Conservation (phyloP, 2,329 filamentous ascomycete genomes). For the Westerdykella sp. region DNA sequence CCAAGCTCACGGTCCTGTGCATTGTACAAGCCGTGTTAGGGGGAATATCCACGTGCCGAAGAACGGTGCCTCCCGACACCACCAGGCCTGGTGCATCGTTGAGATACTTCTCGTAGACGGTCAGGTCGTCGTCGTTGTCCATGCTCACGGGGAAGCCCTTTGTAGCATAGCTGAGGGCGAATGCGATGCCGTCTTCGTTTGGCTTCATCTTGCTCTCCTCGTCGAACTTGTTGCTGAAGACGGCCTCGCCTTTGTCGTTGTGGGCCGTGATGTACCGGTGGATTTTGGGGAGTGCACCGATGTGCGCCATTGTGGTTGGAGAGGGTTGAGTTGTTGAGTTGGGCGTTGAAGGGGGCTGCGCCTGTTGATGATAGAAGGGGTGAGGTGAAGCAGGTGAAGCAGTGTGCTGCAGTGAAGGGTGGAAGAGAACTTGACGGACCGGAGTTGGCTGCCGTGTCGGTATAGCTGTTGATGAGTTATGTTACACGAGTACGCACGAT, state of each 20-base stretch:
- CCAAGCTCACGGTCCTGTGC: conserved; percentile 38
- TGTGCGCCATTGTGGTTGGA: conserved; percentile 23
- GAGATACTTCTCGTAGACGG: conserved; percentile 42
- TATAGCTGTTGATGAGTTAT: too few species aligned
- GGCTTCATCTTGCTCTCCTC: conserved; percentile 33
- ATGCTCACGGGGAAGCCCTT: conserved; percentile 45
- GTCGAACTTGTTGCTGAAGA: conserved; percentile 32
- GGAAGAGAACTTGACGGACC: too few species aligned
- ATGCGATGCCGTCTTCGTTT: conserved; percentile 43
- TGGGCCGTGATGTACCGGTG: conserved; percentile 36
- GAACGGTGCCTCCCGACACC: conserved; percentile 44
- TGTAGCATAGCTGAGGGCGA: conserved; percentile 47
- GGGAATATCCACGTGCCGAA: conserved; percentile 38
- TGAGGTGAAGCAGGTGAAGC: too few species aligned
- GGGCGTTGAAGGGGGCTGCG: too few species aligned
- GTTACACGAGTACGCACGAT: too few species aligned
- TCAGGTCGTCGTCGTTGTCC: conserved; percentile 42
- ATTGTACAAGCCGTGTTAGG: conserved; percentile 33
- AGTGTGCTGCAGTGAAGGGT: too few species aligned
- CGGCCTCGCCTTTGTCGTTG: conserved; percentile 29
- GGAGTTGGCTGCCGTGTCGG: too few species aligned
- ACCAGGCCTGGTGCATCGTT: conserved; percentile 45
- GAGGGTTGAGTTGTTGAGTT: too few species aligned
- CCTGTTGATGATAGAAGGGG: too few species aligned
- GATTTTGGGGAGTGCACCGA: conserved; percentile 26